phyloP scores from a whole-genome alignment of 805 yeast genomes.

The Saccharomycopsis olivae region DNA sequence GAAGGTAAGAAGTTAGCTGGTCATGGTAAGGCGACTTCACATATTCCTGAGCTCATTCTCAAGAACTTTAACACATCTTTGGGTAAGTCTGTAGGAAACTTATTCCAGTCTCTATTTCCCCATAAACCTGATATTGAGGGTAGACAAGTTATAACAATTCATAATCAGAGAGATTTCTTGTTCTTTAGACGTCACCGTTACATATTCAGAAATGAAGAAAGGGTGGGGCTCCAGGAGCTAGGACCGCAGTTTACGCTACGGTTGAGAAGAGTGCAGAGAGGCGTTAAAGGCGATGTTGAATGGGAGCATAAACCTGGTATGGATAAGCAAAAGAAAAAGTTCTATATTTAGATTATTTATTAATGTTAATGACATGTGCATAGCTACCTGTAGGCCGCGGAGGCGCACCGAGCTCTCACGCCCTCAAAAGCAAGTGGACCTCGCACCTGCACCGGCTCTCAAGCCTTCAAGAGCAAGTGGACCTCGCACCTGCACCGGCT shows the following conservation, averaged over 20 bases:
- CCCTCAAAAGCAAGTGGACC: no score
- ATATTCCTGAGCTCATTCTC: constrained; percentile 82
- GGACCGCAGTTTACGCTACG: constrained; percentile 95
- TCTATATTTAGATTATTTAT: constrained; percentile 42
- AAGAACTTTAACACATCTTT: constrained; percentile 88
- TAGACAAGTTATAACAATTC: constrained; percentile 89
- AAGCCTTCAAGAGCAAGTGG: no score
- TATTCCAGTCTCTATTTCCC: constrained; percentile 89
- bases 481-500: no score
- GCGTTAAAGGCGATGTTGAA: constrained; percentile 82
- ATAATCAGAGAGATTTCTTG: constrained; percentile 91
- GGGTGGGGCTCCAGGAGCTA: constrained; percentile 88
- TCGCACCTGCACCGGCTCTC: no score
- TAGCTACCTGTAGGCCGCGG: no score
- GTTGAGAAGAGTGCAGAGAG: constrained; percentile 81
- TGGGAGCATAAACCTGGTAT: constrained; percentile 96
- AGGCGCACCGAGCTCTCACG: no score
- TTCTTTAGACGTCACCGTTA: constrained; percentile 95
- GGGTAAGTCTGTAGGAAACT: constrained; percentile 86
- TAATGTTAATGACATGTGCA: neutral
- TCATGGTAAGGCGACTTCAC: constrained; percentile 86
- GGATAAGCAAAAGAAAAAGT: constrained; percentile 94
- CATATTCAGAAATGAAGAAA: constrained; percentile 77
- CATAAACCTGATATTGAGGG: constrained; percentile 91
- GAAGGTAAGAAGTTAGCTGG: constrained; percentile 71